phyloP scores from a whole-genome alignment of 768 basidiomycete genomes.

The Xerocomus potaroensis region DNA sequence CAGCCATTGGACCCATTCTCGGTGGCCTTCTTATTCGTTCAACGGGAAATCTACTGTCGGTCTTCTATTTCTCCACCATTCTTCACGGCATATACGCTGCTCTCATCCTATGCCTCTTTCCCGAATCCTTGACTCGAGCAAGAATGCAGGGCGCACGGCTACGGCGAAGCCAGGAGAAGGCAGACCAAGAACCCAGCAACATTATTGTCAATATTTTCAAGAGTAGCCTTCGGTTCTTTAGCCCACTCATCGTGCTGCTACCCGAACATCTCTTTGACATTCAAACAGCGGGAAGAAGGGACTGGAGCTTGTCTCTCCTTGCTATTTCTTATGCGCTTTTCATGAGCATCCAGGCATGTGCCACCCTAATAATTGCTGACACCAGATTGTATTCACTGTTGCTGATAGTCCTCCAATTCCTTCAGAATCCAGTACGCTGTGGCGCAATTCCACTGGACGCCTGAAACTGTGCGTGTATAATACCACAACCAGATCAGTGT shows the following conservation, averaged over 20 bases:
- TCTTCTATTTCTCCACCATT: slow-evolving; percentile 64
- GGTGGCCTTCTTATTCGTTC: slow-evolving; percentile 60
- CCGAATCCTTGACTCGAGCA: slow-evolving; percentile 66
- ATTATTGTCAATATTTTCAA: slow-evolving; percentile 26
- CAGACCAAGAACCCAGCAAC: background rate
- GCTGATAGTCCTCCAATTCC: slow-evolving; percentile 47
- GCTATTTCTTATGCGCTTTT: slow-evolving; percentile 48
- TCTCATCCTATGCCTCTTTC: slow-evolving; percentile 57
- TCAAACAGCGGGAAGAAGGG: slow-evolving; percentile 42
- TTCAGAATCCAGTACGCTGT: slow-evolving; percentile 66
- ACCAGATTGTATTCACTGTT: background rate
- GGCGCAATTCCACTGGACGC: slow-evolving; percentile 58
- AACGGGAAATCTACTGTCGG: slow-evolving; percentile 52
- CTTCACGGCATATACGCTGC: slow-evolving; percentile 48
- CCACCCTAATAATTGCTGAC: background rate
- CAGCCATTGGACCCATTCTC: slow-evolving; percentile 71
- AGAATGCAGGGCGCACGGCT: slow-evolving; percentile 34
- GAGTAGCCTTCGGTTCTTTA: slow-evolving; percentile 57
- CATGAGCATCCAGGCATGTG: slow-evolving; percentile 44
- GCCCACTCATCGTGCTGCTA: slow-evolving; percentile 63
- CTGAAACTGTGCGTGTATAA: slow-evolving; percentile 51
- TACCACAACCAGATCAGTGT: background rate
- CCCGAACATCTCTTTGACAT: slow-evolving; percentile 35
- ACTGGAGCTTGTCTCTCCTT: slow-evolving; percentile 65
- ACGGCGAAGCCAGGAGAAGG: slow-evolving; percentile 14